These are phyloP conservation scores for Penstemon newberryi DNA, from an alignment of 257 asterid genomes.

Conservation along the genomic window DNA sequence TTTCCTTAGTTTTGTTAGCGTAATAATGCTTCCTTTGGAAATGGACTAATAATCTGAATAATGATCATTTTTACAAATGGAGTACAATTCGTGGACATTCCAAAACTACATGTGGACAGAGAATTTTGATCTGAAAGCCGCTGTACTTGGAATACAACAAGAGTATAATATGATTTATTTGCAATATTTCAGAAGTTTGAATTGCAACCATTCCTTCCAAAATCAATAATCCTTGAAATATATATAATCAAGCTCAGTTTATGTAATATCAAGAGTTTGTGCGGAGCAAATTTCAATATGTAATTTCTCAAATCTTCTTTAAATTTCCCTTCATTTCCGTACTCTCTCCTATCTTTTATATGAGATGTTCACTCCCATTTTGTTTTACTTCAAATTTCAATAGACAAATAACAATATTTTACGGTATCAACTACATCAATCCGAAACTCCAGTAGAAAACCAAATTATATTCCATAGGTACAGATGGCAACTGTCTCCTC, in stretches of 20 bases:
- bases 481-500: conserved; percentile 8
- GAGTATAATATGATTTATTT: no score
- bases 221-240: not conserved
- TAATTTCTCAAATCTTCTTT: conserved; percentile 3
- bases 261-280: no score
- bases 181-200: no score
- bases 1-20: not conserved
- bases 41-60: no score
- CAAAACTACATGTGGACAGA: no score
- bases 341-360: not conserved
- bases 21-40: not conserved
- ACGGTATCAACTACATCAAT: conserved; percentile 5
- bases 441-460: conserved; percentile 12
- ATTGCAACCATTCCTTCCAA: no score
- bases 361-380: not conserved
- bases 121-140: no score
- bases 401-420: conserved; percentile 9
- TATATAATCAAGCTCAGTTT: not conserved
- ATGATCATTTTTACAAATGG: no score
- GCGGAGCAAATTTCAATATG: not conserved
- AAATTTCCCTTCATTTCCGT: conserved; percentile 1
- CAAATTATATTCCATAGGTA: not conserved
- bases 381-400: not conserved
- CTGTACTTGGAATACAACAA: no score
- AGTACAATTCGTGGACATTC: no score